Base-by-base conservation (phyloP, 2,329 filamentous ascomycete genomes). In the Pseudopithomyces maydicus region DNA sequence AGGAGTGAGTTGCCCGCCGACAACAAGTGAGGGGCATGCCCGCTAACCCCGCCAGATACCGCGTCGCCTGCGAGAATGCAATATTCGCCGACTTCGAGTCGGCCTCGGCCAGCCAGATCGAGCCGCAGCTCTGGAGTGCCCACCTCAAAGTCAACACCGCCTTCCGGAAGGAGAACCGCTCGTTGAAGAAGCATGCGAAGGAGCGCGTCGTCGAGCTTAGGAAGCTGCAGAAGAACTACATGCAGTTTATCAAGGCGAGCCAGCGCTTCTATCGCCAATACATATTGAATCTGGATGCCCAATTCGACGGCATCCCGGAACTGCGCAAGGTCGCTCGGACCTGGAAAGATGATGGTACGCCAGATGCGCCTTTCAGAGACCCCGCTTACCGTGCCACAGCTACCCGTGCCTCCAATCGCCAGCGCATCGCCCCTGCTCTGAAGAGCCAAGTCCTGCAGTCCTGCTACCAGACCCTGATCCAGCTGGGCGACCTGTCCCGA, bases 201-300 rank as follows among this genome's bases (percentile, higher is more conserved):
- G 82, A 82, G 67, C 82, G 80, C 66, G 79, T 82, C 54, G 85
- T 88, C 44, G 84, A 86, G 76, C 87, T 86, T 68, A 87, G 93
- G 61, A 95, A 92, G 76, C 81, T 94, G 49, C 89, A 91, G 73
- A 93, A 90, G 77, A 84, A 88, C 62, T 98, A 96, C 75, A 81
- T 89, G 55, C 85, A 87, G 64, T 98, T 96, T 74, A 86, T 98
- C 66, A 96, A 94, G 77, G 89, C 88, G 45, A 90, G 92, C 63
- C 91, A 95, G 76, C 87, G 87, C 68, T 97, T 96, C 75, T 98
- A 98, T 81, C 87, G 90, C 69, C 88, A 87, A 63, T 95, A 91
- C 69, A 89, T 97, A 53, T 88, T 94, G 74, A 86, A 88, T 55
- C 81, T 97, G 22, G 88, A 89, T 52, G 81, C 80, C 17, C 80